Evolutionary conservation across 148 eudicot species (phyloP), one percentile per base, ranked within the genome.

Genomic region (Fagopyrum tataricum): DNA sequence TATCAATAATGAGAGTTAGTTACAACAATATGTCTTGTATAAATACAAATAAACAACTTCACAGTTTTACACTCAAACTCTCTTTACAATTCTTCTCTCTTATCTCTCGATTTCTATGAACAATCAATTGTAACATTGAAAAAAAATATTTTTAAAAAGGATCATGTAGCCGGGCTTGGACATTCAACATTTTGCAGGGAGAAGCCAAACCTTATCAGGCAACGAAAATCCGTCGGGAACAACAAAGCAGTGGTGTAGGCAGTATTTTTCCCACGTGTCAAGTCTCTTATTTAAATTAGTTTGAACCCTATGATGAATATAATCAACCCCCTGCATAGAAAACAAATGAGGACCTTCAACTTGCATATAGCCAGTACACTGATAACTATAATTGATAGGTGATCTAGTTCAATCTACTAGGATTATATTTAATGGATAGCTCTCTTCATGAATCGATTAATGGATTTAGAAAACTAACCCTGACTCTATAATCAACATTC

Each of bases 241-340:
- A 67, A 72, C 64, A 59, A 91, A 93, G 83, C 90, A 86, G 44
- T 86, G 85, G 40, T 77, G 78, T 46, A 89, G 84, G 71, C 92
- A 89, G 67, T 87, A 93, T 75, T 81, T 84, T 83, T 93, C 95
- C 98, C 98, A 93, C 80, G 77, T 62, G 37, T 67, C 67, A 76
- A 93, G 73, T 47, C 85, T 82, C 76, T 82, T 81, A 76, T 89
- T 87, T 80, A 93, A 81, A 39, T 80, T 73, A 51, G 80, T 76
- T 75, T 82, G 86, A 74, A 93, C 74, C 78, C 75, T 80, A 72
- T 72, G 70, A 18, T 76, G 84, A 41, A 91, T 42, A 42, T 74
- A 72, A 56, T 76, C 74, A 48, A 84, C 83, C 78, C 97, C 98
- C 96, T 93, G 44, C 55, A 77, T 61, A 70, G 6, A 43, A 53